Conservation (phyloP, 2,329 filamentous ascomycete species). For the Neocucurbitaria cava region DNA sequence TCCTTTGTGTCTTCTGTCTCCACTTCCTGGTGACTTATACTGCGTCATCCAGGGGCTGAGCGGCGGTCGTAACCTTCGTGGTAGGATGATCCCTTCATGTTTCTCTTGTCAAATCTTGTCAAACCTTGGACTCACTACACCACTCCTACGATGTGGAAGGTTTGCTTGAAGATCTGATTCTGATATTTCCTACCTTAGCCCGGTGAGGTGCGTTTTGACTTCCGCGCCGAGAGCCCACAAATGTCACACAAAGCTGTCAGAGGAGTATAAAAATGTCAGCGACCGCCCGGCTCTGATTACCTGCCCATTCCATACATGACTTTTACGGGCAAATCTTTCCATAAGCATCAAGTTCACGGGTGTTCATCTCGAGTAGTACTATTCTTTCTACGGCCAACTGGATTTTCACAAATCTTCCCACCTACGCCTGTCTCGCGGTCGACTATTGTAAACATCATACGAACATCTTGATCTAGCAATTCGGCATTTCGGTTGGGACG, state of each 20-base stretch:
- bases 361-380: not conserved
- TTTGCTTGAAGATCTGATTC: constrained; percentile 7
- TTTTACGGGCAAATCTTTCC: not conserved
- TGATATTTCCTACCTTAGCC: constrained; percentile 7
- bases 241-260: constrained; percentile 8
- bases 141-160: constrained; percentile 5
- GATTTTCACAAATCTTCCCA: not conserved
- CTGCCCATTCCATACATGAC: not conserved
- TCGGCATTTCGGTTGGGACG: not conserved
- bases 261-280: constrained; percentile 5
- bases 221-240: not conserved
- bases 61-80: not conserved
- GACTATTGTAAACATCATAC: not conserved
- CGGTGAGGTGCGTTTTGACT: constrained; percentile 6
- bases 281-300: not conserved
- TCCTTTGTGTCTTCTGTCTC: not conserved
- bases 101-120: constrained; percentile 16
- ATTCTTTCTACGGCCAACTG: not conserved
- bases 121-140: constrained; percentile 2
- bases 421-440: not conserved
- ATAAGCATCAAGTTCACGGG: not conserved
- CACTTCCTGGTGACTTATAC: constrained; percentile 5
- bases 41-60: constrained; percentile 13
- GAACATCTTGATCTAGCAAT: not conserved
- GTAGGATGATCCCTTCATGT: constrained; percentile 10